Base-by-base conservation (phyloP, 108 stramenopile genomes). In the Nannochloropsis gaditana region DNA sequence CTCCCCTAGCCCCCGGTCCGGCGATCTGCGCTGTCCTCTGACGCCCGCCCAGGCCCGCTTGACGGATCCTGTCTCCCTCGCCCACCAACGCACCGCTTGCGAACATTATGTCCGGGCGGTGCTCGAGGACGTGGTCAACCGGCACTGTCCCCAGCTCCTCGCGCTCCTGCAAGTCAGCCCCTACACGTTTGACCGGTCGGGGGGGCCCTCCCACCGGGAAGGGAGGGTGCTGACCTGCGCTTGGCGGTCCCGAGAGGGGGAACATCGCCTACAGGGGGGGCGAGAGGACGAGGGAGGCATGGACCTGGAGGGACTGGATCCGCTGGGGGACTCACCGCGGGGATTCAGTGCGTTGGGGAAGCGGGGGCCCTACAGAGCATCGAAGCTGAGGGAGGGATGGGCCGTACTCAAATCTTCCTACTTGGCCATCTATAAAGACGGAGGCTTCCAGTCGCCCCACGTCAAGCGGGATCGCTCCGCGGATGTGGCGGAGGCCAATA, bases 111-210 rank as follows among this genome's bases (percentile, higher is more conserved):
- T 73, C 59, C 59, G 59, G 59, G 2, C 59, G 15, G 59, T 73
- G 59, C 59, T 73, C 59, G 59, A 73, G 15, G 59, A 73, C 59
- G 59, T 73, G 59, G 59, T 73, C 59, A 73, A 73, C n/a, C 59
- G 59, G 19, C 59, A 73, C 59, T 73, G 59, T 6, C 59, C 59
- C 59, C 15, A 73, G 59, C 59, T 73, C 15, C 59, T 73, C 19
- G 59, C 15, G 59, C n/a, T 73, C n/a, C 59, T 73, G n/a, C 5
- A 73, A n/a, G 59, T 73, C 59, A n/a, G 19, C 6, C 59, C 59
- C 5, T n/a, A 73, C n/a, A 73, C 59, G 19, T 73, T 73, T 73
- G 59, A 73, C 8, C 4, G 15, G 59, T 15, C 59, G 19, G 19
- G n/a, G n/a, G 59, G 59, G 19, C 59, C 59, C 19, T 73, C 59